Evolutionary conservation across 2,329 filamentous ascomycete species (phyloP).

Genomic region (Aspergillus thermomutatus): DNA sequence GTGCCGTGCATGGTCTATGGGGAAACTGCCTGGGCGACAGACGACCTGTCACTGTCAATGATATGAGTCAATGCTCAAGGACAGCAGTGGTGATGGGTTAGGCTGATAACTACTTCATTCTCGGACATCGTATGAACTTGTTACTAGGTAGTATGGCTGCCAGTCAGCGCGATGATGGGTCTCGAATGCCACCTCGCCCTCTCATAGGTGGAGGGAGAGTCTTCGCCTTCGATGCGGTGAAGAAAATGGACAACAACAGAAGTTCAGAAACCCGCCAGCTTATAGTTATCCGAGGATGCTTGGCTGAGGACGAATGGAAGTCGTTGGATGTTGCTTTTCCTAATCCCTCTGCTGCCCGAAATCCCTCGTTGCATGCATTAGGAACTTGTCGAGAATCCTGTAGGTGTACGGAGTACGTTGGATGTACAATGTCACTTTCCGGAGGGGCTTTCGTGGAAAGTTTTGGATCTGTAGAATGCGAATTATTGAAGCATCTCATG

Average conservation of each 20-base stretch:
- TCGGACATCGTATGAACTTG: background rate
- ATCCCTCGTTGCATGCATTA: background rate
- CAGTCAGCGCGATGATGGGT: background rate
- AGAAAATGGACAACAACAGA: slow-evolving; percentile 15
- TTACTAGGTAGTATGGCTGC: background rate
- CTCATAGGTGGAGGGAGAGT: slow-evolving; percentile 16
- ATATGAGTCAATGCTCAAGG: background rate
- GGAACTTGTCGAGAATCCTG: background rate
- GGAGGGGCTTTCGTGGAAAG: background rate
- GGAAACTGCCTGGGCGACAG: background rate
- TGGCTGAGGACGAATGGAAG: slow-evolving; percentile 6
- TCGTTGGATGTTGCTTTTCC: background rate
- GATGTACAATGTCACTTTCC: too few relatives aligned
- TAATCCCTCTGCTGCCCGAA: background rate
- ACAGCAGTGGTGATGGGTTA: background rate
- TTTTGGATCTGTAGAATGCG: background rate
- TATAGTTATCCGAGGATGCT: slow-evolving; percentile 11
- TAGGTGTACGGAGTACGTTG: too few relatives aligned
- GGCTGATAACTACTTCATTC: background rate
- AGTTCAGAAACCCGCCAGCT: background rate
- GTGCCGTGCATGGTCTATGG: background rate
- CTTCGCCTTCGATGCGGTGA: slow-evolving; percentile 29
- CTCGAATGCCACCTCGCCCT: slow-evolving; percentile 4
- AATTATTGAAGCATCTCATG: background rate
- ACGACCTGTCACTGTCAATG: background rate